phyloP scores from a whole-genome alignment of 2,329 filamentous ascomycete species.

The Pseudogymnoascus sp. region DNA sequence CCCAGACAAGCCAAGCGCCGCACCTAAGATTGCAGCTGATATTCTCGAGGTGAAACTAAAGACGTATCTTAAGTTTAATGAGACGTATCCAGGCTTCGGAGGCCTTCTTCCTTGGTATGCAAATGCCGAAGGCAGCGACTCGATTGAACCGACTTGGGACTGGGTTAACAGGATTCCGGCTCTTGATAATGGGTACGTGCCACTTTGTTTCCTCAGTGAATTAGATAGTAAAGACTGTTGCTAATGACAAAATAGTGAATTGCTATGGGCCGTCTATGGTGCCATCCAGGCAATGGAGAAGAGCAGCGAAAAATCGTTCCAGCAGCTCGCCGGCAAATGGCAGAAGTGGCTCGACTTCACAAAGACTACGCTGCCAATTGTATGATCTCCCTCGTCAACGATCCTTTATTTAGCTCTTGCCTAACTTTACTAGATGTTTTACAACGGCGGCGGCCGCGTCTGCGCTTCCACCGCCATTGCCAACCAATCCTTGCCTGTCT shows the following conservation, averaged over 20 bases:
- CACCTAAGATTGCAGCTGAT: slow-evolving; percentile 29
- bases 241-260: slow-evolving; percentile 25
- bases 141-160: slow-evolving; percentile 29
- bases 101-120: slow-evolving; percentile 36
- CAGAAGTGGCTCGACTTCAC: slow-evolving; percentile 36
- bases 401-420: not conserved
- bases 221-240: not conserved
- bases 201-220: not conserved
- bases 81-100: slow-evolving; percentile 36
- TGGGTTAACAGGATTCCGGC: slow-evolving; percentile 36
- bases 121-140: slow-evolving; percentile 17
- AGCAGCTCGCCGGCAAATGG: slow-evolving; percentile 32
- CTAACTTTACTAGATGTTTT: slow-evolving; percentile 29
- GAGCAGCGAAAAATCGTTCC: slow-evolving; percentile 19
- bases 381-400: slow-evolving; percentile 7
- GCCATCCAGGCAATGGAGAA: slow-evolving; percentile 33
- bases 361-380: slow-evolving; percentile 30
- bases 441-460: slow-evolving; percentile 32
- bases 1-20: slow-evolving; percentile 28
- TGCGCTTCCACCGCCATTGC: slow-evolving; percentile 34
- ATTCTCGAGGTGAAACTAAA: slow-evolving; percentile 35
- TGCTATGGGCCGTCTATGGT: slow-evolving; percentile 38
- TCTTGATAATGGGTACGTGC: slow-evolving; percentile 34
- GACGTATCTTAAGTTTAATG: slow-evolving; percentile 35
- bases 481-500: slow-evolving; percentile 29